These are phyloP conservation scores for Sarocladium brachiariae DNA, from an alignment of 2,329 filamentous ascomycete species.

Conservation along the genomic window DNA sequence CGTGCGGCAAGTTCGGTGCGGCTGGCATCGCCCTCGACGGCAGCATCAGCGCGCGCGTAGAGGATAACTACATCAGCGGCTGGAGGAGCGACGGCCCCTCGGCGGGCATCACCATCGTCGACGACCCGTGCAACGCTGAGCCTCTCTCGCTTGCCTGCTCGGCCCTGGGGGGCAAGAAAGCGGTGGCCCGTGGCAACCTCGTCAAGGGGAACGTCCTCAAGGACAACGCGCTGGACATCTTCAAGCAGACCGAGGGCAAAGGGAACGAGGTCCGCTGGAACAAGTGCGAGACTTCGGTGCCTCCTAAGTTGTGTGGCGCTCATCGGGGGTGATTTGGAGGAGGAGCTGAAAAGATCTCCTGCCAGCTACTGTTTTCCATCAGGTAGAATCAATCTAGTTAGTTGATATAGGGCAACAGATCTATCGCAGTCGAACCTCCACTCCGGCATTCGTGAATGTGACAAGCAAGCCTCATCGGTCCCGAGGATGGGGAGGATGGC, in stretches of 20 bases:
- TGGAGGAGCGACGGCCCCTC: slow-evolving; percentile 15
- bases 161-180: slow-evolving; percentile 9
- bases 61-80: slow-evolving; percentile 21
- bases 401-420: too few species aligned
- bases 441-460: too few species aligned
- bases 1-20: slow-evolving; percentile 11
- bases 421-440: too few species aligned
- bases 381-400: too few species aligned
- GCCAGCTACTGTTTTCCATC: too few species aligned
- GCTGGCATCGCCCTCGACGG: slow-evolving; percentile 23
- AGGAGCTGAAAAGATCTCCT: too few species aligned
- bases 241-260: slow-evolving; percentile 13
- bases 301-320: background rate
- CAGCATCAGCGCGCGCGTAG: slow-evolving; percentile 19
- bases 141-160: slow-evolving; percentile 13
- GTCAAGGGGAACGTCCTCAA: slow-evolving; percentile 22
- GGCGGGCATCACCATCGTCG: slow-evolving; percentile 19
- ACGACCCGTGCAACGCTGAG: slow-evolving; percentile 15
- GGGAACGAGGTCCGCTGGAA: slow-evolving; percentile 22
- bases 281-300: slow-evolving; percentile 11
- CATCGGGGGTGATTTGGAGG: background rate
- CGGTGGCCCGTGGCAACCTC: slow-evolving; percentile 20
- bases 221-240: slow-evolving; percentile 22
- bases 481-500: too few species aligned
- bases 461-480: too few species aligned